A percentile compares a stretch with the other conserved stretches of the same genome.
Conservation (phyloP, 129 eudicot species). For the Ambrosia artemisiifolia region DNA sequence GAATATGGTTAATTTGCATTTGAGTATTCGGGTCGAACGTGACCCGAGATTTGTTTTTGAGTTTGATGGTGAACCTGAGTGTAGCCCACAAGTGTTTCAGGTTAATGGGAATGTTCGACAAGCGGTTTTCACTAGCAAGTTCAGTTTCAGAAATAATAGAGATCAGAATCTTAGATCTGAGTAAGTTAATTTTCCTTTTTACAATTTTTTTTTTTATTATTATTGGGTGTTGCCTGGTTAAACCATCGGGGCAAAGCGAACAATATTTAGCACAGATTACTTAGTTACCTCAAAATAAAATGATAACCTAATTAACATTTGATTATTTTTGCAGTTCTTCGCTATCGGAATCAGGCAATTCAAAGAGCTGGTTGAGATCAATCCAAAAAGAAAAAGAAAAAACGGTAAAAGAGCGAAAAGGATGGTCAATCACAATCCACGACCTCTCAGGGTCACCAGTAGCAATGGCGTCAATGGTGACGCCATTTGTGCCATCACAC, state of each 20-base stretch:
- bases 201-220: neutral
- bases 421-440: constrained; percentile 94
- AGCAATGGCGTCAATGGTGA: constrained; percentile 95
- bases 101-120: constrained; percentile 85
- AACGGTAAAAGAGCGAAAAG: constrained; percentile 67
- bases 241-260: too few relatives aligned
- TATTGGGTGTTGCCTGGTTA: too few relatives aligned
- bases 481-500: constrained; percentile 87
- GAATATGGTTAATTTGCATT: constrained; percentile 32
- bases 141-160: constrained; percentile 54
- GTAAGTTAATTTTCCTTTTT: constrained; percentile 33
- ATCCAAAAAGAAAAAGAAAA: constrained; percentile 39
- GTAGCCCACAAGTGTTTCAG: constrained; percentile 94
- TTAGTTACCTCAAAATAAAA: too few relatives aligned
- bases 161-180: constrained; percentile 66
- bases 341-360: constrained; percentile 50
- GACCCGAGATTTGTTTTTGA: constrained; percentile 90
- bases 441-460: constrained; percentile 95
- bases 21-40: constrained; percentile 65
- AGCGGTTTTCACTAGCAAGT: constrained; percentile 93
- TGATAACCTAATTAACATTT: neutral
- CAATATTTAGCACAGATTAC: too few relatives aligned
- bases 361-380: constrained; percentile 57
- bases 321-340: constrained; percentile 52
- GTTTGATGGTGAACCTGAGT: constrained; percentile 93